phyloP scores from a whole-genome alignment of 1,284 basidiomycete species.

The Termitomyces sp. region DNA sequence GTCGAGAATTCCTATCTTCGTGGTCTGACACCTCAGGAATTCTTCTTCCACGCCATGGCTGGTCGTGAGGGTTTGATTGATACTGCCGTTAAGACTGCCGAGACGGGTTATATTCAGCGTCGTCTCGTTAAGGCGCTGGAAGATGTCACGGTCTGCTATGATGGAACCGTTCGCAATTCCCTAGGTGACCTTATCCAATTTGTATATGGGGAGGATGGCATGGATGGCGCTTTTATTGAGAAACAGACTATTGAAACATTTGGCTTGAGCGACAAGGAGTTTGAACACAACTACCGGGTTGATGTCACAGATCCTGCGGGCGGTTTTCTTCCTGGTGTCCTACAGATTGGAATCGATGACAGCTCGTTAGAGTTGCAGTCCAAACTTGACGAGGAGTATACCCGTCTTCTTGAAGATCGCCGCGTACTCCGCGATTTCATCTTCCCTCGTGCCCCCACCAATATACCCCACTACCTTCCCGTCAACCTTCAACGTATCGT shows the following conservation, averaged over 20 bases:
- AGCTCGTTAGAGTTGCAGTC: slow-evolving; percentile 86
- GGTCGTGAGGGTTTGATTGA: slow-evolving; percentile 99
- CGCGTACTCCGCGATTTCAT: slow-evolving; percentile 75
- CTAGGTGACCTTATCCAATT: slow-evolving; percentile 95
- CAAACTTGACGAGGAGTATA: slow-evolving; percentile 86
- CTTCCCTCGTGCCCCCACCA: slow-evolving; percentile 76
- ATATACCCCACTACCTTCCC: slow-evolving; percentile 76
- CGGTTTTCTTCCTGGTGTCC: slow-evolving; percentile 74
- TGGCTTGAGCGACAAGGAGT: slow-evolving; percentile 77
- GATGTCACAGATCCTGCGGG: slow-evolving; percentile 82
- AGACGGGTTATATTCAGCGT: slow-evolving; percentile 99
- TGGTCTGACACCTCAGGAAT: slow-evolving; percentile 96
- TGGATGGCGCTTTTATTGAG: slow-evolving; percentile 98
- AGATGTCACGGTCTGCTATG: slow-evolving; percentile 96
- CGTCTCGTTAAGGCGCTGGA: slow-evolving; percentile 97
- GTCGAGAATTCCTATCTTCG: slow-evolving; percentile 99
- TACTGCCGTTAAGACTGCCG: slow-evolving; percentile 99
- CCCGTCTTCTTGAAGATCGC: slow-evolving; percentile 75
- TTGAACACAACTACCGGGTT: slow-evolving; percentile 88
- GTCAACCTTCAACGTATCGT: slow-evolving; percentile 94
- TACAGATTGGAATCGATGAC: slow-evolving; percentile 95
- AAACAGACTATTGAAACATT: slow-evolving; percentile 91
- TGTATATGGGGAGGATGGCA: slow-evolving; percentile 97
- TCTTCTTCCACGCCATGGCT: slow-evolving; percentile 99
- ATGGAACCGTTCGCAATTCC: slow-evolving; percentile 97